These are phyloP conservation scores for Rhynchosporium graminicola DNA, from an alignment of 2,329 filamentous ascomycete genomes.

Conservation along the genomic window DNA sequence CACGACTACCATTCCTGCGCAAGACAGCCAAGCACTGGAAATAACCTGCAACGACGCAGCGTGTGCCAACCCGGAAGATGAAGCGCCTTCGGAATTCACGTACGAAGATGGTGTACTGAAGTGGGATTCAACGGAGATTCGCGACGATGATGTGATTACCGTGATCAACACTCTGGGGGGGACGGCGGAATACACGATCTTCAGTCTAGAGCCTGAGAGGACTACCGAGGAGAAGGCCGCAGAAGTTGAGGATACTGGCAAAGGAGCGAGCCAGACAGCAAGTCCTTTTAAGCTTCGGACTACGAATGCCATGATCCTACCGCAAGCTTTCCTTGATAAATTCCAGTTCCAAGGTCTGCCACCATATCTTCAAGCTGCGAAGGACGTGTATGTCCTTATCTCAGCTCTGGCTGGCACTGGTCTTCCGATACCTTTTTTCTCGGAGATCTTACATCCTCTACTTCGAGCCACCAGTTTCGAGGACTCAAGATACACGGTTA, in stretches of 20 bases:
- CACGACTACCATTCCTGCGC: no score
- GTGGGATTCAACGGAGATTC: no score
- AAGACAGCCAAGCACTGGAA: no score
- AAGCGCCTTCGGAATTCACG: no score
- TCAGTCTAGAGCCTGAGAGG: neutral
- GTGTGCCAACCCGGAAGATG: no score
- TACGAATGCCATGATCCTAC: constrained; percentile 41
- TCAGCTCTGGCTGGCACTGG: constrained; percentile 67
- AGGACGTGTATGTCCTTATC: constrained; percentile 61
- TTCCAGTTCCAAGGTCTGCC: constrained; percentile 46
- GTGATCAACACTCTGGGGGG: no score
- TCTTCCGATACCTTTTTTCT: constrained; percentile 57
- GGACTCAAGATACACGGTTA: constrained; percentile 49
- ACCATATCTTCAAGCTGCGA: constrained; percentile 36
- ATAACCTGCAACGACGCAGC: no score
- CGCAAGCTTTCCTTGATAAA: constrained; percentile 42
- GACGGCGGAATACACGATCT: no score
- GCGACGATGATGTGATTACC: no score
- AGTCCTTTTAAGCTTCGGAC: constrained; percentile 37
- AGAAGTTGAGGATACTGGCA: neutral
- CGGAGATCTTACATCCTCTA: constrained; percentile 56
- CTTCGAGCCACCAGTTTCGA: constrained; percentile 49
- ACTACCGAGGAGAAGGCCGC: neutral
- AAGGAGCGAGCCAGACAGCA: constrained; percentile 33
- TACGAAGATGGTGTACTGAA: no score